A percentile compares a stretch with the other conserved stretches of the same genome.
phyloP scores from a whole-genome alignment of 192 early-diverging fungal species.

The Chytriomyces sp. region DNA sequence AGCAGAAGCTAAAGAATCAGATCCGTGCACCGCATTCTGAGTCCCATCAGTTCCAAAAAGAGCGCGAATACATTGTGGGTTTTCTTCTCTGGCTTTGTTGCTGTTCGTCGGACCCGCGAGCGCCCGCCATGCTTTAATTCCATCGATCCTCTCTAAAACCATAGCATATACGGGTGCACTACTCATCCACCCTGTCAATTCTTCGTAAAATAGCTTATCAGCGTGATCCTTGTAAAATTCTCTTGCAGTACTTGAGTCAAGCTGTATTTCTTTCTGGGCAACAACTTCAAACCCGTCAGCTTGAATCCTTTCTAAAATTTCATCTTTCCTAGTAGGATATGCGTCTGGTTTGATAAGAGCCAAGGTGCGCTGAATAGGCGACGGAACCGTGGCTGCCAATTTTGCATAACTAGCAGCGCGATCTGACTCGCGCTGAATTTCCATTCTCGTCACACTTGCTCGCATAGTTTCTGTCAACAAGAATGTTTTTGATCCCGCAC shows the following conservation, averaged over 20 bases:
- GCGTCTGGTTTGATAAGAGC: slow-evolving; percentile 61
- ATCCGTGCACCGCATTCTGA: slow-evolving; percentile 62
- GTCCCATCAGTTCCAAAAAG: slow-evolving; percentile 56
- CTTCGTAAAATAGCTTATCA: slow-evolving; percentile 43
- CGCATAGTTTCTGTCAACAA: slow-evolving; percentile 5
- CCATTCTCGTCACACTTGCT: slow-evolving; percentile 1
- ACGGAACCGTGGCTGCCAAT: neutral
- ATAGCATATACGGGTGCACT: slow-evolving; percentile 59
- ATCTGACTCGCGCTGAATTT: neutral
- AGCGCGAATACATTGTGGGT: slow-evolving; percentile 57
- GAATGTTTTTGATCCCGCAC: neutral
- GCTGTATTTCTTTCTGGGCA: slow-evolving; percentile 30
- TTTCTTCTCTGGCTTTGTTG: slow-evolving; percentile 55
- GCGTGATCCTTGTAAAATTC: slow-evolving; percentile 56
- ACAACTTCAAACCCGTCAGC: slow-evolving; percentile 36
- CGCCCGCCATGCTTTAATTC: slow-evolving; percentile 56
- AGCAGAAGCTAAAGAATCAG: slow-evolving; percentile 55
- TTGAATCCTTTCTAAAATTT: slow-evolving; percentile 36
- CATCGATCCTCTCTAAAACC: slow-evolving; percentile 56
- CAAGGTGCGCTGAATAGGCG: slow-evolving; percentile 40
- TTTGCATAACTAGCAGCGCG: neutral
- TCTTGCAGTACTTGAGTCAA: slow-evolving; percentile 37
- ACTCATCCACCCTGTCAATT: slow-evolving; percentile 43
- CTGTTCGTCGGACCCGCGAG: slow-evolving; percentile 63
- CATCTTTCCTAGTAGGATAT: slow-evolving; percentile 51